phyloP scores from a whole-genome alignment of 2,329 filamentous ascomycete genomes.

The Cryphonectria naterciae region DNA sequence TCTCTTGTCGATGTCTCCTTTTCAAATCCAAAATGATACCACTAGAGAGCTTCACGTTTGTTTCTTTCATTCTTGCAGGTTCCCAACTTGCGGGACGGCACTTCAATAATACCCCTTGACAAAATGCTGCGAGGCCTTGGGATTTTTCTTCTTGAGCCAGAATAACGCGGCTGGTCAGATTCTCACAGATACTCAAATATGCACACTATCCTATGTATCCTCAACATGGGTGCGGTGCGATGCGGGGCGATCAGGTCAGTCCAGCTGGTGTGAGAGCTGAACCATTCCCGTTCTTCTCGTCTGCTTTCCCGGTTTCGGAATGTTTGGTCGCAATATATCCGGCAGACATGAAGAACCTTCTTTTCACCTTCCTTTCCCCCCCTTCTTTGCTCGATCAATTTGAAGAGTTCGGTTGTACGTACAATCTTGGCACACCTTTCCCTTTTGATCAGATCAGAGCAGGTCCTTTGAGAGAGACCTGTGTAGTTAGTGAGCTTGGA shows the following conservation, averaged over 20 bases:
- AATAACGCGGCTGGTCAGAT: background rate
- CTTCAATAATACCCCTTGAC: conserved; percentile 5
- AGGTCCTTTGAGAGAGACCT: background rate
- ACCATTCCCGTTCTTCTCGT: background rate
- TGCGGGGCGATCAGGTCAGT: background rate
- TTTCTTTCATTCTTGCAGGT: background rate
- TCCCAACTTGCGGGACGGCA: background rate
- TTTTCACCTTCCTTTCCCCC: background rate
- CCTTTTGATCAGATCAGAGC: background rate
- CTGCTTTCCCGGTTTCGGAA: background rate
- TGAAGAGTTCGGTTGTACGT: background rate
- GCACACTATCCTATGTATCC: background rate
- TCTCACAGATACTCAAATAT: background rate
- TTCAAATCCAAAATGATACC: conserved; percentile 36
- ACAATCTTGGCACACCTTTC: background rate
- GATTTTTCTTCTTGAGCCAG: background rate
- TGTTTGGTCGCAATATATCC: background rate
- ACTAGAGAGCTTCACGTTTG: conserved; percentile 30
- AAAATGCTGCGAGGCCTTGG: background rate
- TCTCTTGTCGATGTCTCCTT: background rate
- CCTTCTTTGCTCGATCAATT: background rate
- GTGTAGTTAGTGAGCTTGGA: conserved; percentile 4
- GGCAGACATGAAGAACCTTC: background rate
- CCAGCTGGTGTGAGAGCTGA: background rate
- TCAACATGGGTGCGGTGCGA: background rate